These are phyloP conservation scores for Boletus rubropictus DNA, from an alignment of 768 basidiomycete genomes.

Conservation along the genomic window DNA sequence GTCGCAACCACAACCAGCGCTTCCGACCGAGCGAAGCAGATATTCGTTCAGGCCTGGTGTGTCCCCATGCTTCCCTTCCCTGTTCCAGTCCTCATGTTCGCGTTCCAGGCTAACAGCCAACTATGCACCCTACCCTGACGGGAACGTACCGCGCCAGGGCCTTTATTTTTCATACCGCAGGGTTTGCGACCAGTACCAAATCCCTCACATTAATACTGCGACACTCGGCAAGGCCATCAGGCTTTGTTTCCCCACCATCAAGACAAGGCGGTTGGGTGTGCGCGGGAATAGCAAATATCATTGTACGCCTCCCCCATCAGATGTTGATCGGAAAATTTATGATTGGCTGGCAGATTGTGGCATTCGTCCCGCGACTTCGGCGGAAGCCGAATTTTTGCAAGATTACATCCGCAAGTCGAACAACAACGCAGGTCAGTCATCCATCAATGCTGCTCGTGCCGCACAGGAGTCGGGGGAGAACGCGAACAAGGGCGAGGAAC, in stretches of 20 bases:
- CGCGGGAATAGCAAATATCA: conserved; percentile 96
- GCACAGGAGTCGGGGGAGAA: conserved; percentile 67
- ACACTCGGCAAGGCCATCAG: conserved; percentile 93
- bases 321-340: conserved; percentile 27
- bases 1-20: conserved; percentile 88
- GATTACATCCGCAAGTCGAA: conserved; percentile 90
- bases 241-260: conserved; percentile 90
- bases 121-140: conserved; percentile 87
- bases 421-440: conserved; percentile 73
- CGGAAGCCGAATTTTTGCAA: conserved; percentile 88
- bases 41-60: conserved; percentile 89
- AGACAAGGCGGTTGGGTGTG: conserved; percentile 87
- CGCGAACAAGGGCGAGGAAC: conserved; percentile 55
- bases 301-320: conserved; percentile 45
- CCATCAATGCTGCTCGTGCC: conserved; percentile 66
- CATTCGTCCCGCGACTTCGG: conserved; percentile 84
- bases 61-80: conserved; percentile 29
- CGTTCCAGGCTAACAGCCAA: conserved; percentile 79
- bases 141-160: conserved; percentile 89
- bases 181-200: conserved; percentile 88
- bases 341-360: conserved; percentile 64
- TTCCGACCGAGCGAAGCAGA: conserved; percentile 86
- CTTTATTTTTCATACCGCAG: conserved; percentile 90
- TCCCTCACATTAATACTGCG: conserved; percentile 93
- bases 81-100: conserved; percentile 15